Evolutionary conservation across 2,329 filamentous ascomycete genomes (phyloP).

Genomic region (Rachicladosporium sp.): DNA sequence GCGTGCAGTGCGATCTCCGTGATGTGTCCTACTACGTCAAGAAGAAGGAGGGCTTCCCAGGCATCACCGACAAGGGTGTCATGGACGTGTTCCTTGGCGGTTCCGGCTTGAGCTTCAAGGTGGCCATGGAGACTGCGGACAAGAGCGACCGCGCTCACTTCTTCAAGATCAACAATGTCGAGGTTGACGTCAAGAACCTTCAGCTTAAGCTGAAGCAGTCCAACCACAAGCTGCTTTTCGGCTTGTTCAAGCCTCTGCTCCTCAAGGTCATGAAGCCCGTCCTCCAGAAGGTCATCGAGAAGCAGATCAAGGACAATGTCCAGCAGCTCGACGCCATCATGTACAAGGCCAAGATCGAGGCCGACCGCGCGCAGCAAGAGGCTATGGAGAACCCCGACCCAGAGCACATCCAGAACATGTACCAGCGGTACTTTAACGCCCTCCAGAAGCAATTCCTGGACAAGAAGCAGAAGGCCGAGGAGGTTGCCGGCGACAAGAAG

Average conservation of each 20-base stretch:
- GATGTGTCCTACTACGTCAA: constrained; percentile 93
- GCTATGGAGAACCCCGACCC: constrained; percentile 51
- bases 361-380: constrained; percentile 57
- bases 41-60: constrained; percentile 86
- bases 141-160: constrained; percentile 66
- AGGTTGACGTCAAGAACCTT: constrained; percentile 24
- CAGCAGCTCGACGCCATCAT: constrained; percentile 59
- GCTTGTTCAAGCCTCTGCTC: constrained; percentile 73
- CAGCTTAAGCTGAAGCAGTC: constrained; percentile 83
- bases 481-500: constrained; percentile 48
- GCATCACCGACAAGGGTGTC: constrained; percentile 74
- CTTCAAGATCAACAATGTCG: constrained; percentile 79
- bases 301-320: constrained; percentile 75
- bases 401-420: constrained; percentile 67
- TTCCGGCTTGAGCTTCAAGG: constrained; percentile 79
- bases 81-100: constrained; percentile 81
- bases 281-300: constrained; percentile 77
- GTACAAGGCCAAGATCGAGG: constrained; percentile 72
- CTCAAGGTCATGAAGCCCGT: constrained; percentile 73
- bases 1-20: constrained; percentile 78
- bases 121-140: constrained; percentile 73
- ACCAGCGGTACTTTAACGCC: constrained; percentile 69
- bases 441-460: constrained; percentile 61
- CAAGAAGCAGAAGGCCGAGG: constrained; percentile 65
- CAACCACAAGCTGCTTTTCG: constrained; percentile 84